These are phyloP conservation scores for Globisporangium emineosum DNA, from an alignment of 352 stramenopile genomes.

Conservation along the genomic window DNA sequence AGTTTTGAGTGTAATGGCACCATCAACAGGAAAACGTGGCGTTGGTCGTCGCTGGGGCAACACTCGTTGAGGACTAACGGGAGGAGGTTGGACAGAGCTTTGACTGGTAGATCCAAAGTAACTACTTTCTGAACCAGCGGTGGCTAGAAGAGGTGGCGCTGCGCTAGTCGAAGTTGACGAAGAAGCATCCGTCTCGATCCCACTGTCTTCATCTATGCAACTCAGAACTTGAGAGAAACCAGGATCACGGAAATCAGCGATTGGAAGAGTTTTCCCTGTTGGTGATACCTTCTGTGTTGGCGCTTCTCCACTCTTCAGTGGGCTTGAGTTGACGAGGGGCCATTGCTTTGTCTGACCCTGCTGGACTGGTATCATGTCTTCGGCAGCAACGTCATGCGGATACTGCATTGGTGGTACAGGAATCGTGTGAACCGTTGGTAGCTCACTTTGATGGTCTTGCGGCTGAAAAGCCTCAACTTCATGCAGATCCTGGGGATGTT, in stretches of 20 bases:
- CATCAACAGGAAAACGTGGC: background rate
- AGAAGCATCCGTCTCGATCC: background rate
- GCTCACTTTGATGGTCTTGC: background rate
- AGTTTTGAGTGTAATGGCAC: background rate
- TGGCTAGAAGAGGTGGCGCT: background rate
- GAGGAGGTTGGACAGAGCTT: background rate
- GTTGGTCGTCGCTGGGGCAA: constrained; percentile 2
- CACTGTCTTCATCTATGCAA: background rate
- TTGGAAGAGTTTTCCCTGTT: background rate
- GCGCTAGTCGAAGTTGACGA: background rate
- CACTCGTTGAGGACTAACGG: constrained; percentile 4
- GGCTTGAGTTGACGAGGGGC: too few species aligned
- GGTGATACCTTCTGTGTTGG: background rate
- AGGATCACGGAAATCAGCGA: background rate
- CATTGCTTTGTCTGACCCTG: background rate
- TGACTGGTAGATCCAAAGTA: background rate
- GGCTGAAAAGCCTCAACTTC: background rate
- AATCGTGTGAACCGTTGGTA: background rate
- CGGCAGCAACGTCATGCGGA: background rate
- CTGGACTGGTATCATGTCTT: background rate
- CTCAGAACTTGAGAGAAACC: background rate
- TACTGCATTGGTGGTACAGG: too few species aligned
- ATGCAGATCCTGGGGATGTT: background rate
- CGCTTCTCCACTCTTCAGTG: background rate
- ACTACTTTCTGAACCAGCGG: background rate